These are phyloP conservation scores for Aspergillus bertholletiae DNA, from an alignment of 495 filamentous ascomycete species.

Conservation along the genomic window DNA sequence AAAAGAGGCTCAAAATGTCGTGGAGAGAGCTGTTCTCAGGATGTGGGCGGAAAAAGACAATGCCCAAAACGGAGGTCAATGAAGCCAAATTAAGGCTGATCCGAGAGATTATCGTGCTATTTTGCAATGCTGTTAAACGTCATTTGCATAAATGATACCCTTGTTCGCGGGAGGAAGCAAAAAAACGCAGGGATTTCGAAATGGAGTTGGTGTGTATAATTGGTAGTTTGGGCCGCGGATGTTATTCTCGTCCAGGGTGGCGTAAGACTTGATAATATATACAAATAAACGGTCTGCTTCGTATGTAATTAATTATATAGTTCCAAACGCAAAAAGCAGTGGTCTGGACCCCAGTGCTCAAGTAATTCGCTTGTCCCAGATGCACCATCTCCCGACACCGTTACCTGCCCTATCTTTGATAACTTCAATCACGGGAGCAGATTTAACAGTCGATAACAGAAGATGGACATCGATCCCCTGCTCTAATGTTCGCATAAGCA, in stretches of 20 bases:
- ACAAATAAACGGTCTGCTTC: neutral
- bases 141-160: constrained; percentile 29
- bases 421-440: constrained; percentile 31
- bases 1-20: constrained; percentile 42
- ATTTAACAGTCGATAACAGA: constrained; percentile 28
- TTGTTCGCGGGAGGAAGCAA: constrained; percentile 12
- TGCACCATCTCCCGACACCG: constrained; percentile 38
- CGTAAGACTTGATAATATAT: constrained; percentile 2
- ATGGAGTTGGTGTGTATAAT: constrained; percentile 29
- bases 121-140: neutral
- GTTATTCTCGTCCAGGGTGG: constrained; percentile 1
- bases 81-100: neutral
- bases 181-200: constrained; percentile 15
- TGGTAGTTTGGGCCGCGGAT: constrained; percentile 6
- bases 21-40: constrained; percentile 44
- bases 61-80: constrained; percentile 16
- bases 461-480: constrained; percentile 42
- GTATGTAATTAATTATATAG: neutral
- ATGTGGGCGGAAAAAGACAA: constrained; percentile 41
- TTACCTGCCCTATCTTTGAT: constrained; percentile 39
- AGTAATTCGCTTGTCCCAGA: constrained; percentile 19
- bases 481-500: constrained; percentile 40
- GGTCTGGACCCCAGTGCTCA: neutral
- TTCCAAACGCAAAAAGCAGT: neutral
- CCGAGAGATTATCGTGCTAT: neutral